Conservation (phyloP, 2,329 filamentous ascomycete species). For the Tolypocladium tundrense region DNA sequence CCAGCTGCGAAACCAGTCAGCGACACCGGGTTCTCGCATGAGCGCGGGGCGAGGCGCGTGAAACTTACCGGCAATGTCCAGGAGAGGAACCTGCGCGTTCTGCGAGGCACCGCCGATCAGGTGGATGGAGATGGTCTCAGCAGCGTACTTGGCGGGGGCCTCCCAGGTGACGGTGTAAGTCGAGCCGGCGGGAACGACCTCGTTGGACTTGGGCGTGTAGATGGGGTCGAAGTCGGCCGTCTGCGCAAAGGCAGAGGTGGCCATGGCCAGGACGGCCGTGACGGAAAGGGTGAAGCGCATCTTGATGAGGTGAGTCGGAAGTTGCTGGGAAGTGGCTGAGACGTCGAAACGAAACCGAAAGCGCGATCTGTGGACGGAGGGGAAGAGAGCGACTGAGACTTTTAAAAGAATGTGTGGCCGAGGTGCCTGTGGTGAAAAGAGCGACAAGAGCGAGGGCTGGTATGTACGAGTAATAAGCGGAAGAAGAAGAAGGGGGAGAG, state of each 20-base stretch:
- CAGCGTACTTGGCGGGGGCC: conserved; percentile 27
- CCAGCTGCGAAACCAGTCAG: conserved; percentile 24
- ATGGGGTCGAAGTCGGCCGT: conserved; percentile 47
- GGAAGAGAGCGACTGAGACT: not conserved
- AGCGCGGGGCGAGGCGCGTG: not conserved
- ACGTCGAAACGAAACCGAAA: not conserved
- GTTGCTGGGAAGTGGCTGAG: not conserved
- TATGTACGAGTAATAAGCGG: not conserved
- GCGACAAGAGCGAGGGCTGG: not conserved
- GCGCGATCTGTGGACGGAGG: not conserved
- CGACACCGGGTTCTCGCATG: not conserved
- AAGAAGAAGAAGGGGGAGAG: not conserved
- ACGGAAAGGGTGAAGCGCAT: conserved; percentile 43
- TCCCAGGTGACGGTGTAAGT: conserved; percentile 42
- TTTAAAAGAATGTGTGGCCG: not conserved
- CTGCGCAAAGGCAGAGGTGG: conserved; percentile 41
- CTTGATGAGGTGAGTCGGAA: conserved; percentile 21
- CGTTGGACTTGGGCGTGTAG: conserved; percentile 31
- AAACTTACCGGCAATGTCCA: conserved; percentile 41
- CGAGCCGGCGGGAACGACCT: conserved; percentile 36
- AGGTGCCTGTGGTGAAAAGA: not conserved
- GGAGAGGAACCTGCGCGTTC: conserved; percentile 28
- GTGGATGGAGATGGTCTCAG: conserved; percentile 36
- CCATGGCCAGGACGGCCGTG: conserved; percentile 40
- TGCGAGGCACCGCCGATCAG: conserved; percentile 42